These are phyloP conservation scores for Microbotryomycetes sp. DNA, from an alignment of 1,284 basidiomycete species.

Conservation along the genomic window DNA sequence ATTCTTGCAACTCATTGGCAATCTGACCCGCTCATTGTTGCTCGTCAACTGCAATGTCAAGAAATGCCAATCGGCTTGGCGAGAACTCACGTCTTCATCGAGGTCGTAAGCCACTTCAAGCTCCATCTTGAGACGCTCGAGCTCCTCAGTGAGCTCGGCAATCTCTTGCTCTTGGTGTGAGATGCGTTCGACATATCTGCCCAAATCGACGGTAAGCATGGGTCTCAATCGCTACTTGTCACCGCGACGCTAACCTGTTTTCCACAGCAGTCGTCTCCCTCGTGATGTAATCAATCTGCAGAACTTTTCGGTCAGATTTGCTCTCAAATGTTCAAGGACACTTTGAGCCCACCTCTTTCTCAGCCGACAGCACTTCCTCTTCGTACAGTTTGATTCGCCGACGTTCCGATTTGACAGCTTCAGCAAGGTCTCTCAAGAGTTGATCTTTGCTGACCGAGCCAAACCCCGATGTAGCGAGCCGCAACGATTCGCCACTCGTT, in stretches of 20 bases:
- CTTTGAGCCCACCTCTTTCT: constrained; percentile 5
- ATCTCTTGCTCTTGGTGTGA: constrained; percentile 1
- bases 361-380: background rate
- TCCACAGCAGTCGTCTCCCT: background rate
- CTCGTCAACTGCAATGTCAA: no score
- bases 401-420: constrained; percentile 6
- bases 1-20: background rate
- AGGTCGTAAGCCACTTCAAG: constrained; percentile 6
- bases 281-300: constrained; percentile 1
- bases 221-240: background rate
- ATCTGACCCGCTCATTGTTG: no score
- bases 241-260: background rate
- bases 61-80: background rate
- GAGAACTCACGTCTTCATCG: background rate
- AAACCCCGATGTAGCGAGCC: background rate
- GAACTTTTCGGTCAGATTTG: background rate
- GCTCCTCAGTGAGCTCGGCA: constrained; percentile 1
- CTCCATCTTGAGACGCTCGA: background rate
- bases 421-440: constrained; percentile 4
- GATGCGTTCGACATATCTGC: background rate
- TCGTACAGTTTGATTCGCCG: background rate
- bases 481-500: background rate
- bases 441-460: constrained; percentile 1
- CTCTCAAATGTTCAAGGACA: background rate
- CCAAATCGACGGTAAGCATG: no score